These are phyloP conservation scores for Escovopsis sp. DNA, from an alignment of 2,329 filamentous ascomycete genomes.

Conservation along the genomic window DNA sequence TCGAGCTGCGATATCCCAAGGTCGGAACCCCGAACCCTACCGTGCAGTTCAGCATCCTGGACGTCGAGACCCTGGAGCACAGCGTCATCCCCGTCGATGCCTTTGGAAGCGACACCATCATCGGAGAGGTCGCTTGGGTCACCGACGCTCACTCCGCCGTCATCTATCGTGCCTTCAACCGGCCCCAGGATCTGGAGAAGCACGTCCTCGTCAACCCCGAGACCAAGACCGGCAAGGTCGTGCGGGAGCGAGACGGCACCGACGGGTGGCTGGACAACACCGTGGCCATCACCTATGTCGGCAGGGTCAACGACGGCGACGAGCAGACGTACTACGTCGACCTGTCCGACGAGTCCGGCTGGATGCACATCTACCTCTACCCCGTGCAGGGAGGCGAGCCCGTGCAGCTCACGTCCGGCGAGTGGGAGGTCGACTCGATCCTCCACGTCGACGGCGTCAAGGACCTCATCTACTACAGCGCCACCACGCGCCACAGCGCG, in stretches of 20 bases:
- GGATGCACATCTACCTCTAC: conserved; percentile 55
- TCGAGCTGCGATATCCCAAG: conserved; percentile 54
- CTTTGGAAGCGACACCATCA: conserved; percentile 43
- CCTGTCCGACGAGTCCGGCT: conserved; percentile 50
- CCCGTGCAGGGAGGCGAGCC: conserved; percentile 39
- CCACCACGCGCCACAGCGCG: conserved; percentile 50
- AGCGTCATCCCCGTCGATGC: conserved; percentile 36
- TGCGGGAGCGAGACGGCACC: conserved; percentile 42
- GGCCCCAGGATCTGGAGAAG: conserved; percentile 51
- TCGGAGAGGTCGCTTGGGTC: conserved; percentile 55
- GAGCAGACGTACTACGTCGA: conserved; percentile 45
- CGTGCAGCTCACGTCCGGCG: conserved; percentile 44
- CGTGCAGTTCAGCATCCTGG: conserved; percentile 43
- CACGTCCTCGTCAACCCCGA: conserved; percentile 43
- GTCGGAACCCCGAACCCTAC: conserved; percentile 54
- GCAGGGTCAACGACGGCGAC: conserved; percentile 17
- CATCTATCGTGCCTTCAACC: conserved; percentile 52
- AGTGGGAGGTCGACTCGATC: conserved; percentile 50
- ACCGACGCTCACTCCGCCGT: conserved; percentile 46
- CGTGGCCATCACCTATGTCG: conserved; percentile 40
- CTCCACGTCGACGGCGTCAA: conserved; percentile 42
- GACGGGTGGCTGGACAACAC: conserved; percentile 50
- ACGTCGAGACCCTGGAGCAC: conserved; percentile 31
- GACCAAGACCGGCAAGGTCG: conserved; percentile 27
- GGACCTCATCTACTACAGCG: conserved; percentile 47